Base-by-base conservation (phyloP, 345 rosid genomes). In the Alliaria petiolata region DNA sequence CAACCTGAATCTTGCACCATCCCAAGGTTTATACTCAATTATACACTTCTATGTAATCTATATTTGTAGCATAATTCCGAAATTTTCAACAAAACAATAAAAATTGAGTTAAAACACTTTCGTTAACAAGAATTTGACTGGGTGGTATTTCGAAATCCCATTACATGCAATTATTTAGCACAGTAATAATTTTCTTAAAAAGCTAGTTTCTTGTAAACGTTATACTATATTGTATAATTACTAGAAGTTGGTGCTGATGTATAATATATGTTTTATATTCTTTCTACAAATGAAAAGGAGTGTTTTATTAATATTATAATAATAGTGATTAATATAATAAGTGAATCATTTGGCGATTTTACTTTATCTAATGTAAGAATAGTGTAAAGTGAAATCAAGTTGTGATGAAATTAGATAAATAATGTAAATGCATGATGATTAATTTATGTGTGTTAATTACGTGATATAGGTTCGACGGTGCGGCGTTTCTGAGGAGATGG, bases 391-490 rank as follows among this genome's bases (percentile, higher is more conserved):
- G 36, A 33, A n/a, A 56, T 38, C 56, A 68, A 68, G 36, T 33
- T 42, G 63, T 52, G 52, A 31, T 15, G n/a, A 30, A 34, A 22
- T n/a, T 26, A 33, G 30, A 6, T 4, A 11, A 57, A 20, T 20
- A 56, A 26, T 46, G 46, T 5, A 69, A 16, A n/a, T 33, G 54
- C 67, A 66, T 55, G 54, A 38, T 47, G 11, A 56, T 46, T 28
- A 25, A 50, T n/a, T n/a, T n/a, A n/a, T n/a, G 15, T 22, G 3
- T 31, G 25, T 46, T 54, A 47, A 54, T 39, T 30, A 55, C 28
- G 39, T 50, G 22, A 67, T 57, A n/a, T 22, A 93, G 98, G 85
- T 93, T 91, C 58, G 76, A 89, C 70, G 98, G 98, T 12, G 77
- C 46, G 79, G 89, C 87, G 36, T 83, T 93, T 65, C 51, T 91